Evolutionary conservation across 495 filamentous ascomycete species (phyloP).

Genomic region (Penicillium egyptiacum): DNA sequence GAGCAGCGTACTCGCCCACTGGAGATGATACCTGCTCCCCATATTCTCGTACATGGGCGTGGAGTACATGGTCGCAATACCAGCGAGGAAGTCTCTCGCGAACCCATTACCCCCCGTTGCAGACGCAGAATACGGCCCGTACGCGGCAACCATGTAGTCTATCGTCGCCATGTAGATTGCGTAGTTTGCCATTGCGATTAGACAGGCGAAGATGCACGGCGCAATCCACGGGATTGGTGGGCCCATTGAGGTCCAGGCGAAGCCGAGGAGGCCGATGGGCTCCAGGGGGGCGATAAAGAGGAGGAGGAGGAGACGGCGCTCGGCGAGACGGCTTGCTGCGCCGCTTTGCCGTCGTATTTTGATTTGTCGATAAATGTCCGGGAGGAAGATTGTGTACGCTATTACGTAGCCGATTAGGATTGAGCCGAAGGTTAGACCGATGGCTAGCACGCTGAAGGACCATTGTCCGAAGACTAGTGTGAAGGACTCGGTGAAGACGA

Average conservation of each 20-base stretch:
- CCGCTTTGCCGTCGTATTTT: conserved; percentile 46
- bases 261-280: conserved; percentile 67
- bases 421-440: conserved; percentile 63
- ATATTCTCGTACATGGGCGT: conserved; percentile 43
- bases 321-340: conserved; percentile 52
- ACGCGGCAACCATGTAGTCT: conserved; percentile 82
- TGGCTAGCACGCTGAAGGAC: conserved; percentile 54
- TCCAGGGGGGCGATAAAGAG: conserved; percentile 65
- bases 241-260: conserved; percentile 64
- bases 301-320: conserved; percentile 56
- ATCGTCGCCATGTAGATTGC: conserved; percentile 79
- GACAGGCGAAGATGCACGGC: conserved; percentile 55
- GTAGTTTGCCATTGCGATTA: conserved; percentile 71
- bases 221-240: conserved; percentile 63
- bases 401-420: conserved; percentile 66
- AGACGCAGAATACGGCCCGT: conserved; percentile 75
- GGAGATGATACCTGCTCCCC: conserved; percentile 32
- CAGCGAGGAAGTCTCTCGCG: conserved; percentile 48
- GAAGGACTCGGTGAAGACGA: conserved; percentile 73
- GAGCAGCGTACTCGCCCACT: conserved; percentile 47
- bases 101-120: conserved; percentile 72
- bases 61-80: conserved; percentile 48
- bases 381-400: conserved; percentile 63
- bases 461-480: conserved; percentile 63
- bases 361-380: conserved; percentile 57